Base-by-base conservation (phyloP, 2,329 filamentous ascomycete genomes). In the Diaporthe longicolla region DNA sequence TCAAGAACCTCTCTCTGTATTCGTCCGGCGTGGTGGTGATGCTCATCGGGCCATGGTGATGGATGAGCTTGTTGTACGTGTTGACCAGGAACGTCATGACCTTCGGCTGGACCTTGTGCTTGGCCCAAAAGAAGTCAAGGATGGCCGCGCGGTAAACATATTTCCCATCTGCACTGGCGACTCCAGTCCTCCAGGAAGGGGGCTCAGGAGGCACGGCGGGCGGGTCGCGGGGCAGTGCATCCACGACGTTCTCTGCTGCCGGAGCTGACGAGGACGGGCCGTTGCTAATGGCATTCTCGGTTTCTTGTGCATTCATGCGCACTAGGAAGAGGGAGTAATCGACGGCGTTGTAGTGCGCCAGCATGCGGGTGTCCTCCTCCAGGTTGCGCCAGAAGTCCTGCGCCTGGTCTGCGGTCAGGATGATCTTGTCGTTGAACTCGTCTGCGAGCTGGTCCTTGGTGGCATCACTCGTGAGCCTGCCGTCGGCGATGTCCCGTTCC, bases 71-170 rank as follows among this genome's bases (percentile, higher is more conserved):
- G 78, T 94, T 94, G 78, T 91, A 93, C 0, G 87, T 83, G 65
- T 88, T 88, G 74, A 95, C 89, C 48, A 94, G 81, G 0, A 88
- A 87, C 0, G 92, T 93, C 88, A 94, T 89, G 1, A 89, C 85
- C 80, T 88, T 89, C 0, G 93, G 90, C 71, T 90, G 91, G 0
- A 91, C 78, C 77, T 92, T 92, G 81, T 94, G 92, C 82, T 93
- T 93, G 0, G 92, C 90, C 93, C 93, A 95, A 84, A 95, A 94
- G 82, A 95, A 95, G 81, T 95, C 93, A 45, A 95, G 84, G 19
- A 95, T 82, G 0, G 92, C 88, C 4, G 89, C 91, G 3, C 93
- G 88, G 78, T 94, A 95, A 17, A 91, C 84, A 85, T 91, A 93
- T 77, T 90, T 89, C 0, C 89, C 89, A 78, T 94, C 90, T 0